Base-by-base conservation (phyloP, 2,329 filamentous ascomycete genomes). In the Exophiala sp. region DNA sequence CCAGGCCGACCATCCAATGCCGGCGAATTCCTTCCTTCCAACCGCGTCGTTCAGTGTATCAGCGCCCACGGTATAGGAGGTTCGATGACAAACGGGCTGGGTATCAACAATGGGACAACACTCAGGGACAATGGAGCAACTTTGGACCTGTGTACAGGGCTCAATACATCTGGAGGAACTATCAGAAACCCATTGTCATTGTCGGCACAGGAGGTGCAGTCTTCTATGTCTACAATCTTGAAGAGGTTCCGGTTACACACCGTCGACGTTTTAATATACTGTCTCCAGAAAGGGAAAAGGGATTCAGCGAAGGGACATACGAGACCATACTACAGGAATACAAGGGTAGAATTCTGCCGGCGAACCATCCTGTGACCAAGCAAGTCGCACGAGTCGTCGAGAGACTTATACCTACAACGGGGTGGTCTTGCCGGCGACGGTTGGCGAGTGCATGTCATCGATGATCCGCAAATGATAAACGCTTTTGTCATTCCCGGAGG, bases 401-500 rank as follows among this genome's bases (percentile, higher is more conserved):
- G 41, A 64, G 77, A 18, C 62, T 83, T 52, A 68, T 83, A 37
- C 77, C 79, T 9, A 68, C 71, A 49, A 74, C 71, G 70, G n/a
- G 7, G 59, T 74, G 27, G 64, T 70, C 14, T 68, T 70, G 37
- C 65, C 59, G 29, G 59, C 63, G 56, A 60, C 29, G 57, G 68
- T 3, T 83, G 80, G 80, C 76, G 77, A 55, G 73, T 82, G 0
- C 71, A 79, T 64, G 79, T 83, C 16, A 81, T 83, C 43, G 67
- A 81, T 37, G 70, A 70, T 34, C 64, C 65, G 0, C 63, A 71
- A 4, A 58, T 66, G 64, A 67, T 69, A 59, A 83, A 83, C 62
- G 80, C 80, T 1, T 83, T 83, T 64, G 80, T 83, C 1, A 70
- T 82, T 47, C 80, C 80, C 3, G 80, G 75, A 2, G 79, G 79